These are phyloP conservation scores for Quercus engelmannii DNA, from an alignment of 306 rosid species.

Conservation along the genomic window DNA sequence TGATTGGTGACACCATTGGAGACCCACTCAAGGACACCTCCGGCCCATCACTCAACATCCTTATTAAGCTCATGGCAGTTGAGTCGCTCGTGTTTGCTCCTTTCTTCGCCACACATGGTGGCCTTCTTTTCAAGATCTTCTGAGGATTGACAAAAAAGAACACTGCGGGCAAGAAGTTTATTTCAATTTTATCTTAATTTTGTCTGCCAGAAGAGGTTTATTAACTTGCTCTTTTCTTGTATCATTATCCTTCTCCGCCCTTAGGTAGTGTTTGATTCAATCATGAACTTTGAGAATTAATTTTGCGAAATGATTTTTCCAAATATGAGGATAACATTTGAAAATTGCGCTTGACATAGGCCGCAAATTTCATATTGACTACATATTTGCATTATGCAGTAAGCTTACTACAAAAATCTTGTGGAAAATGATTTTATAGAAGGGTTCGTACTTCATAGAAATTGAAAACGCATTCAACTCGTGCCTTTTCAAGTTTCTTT, in stretches of 20 bases:
- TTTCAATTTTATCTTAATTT: slow-evolving; percentile 1
- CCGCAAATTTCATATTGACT: not conserved
- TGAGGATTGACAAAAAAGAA: slow-evolving; percentile 12
- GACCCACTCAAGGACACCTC: slow-evolving; percentile 76
- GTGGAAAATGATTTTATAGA: not conserved
- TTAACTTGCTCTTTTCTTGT: slow-evolving; percentile 22
- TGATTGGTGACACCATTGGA: slow-evolving; percentile 75
- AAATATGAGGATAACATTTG: not conserved
- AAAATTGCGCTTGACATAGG: not conserved
- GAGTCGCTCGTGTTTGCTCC: slow-evolving; percentile 65
- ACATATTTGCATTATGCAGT: not conserved
- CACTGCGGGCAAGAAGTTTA: slow-evolving; percentile 15
- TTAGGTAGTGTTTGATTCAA: slow-evolving; percentile 24
- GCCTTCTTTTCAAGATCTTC: slow-evolving; percentile 63
- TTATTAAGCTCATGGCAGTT: slow-evolving; percentile 77
- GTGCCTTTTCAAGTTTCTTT: too few species aligned
- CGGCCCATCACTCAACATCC: slow-evolving; percentile 76
- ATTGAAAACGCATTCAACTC: too few species aligned
- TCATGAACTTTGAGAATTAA: slow-evolving; percentile 25
- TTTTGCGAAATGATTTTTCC: slow-evolving; percentile 4
- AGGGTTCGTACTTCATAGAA: too few species aligned
- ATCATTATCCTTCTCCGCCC: slow-evolving; percentile 16
- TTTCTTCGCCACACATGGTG: slow-evolving; percentile 72
- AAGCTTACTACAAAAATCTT: not conserved
- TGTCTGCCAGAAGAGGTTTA: not conserved